These are phyloP conservation scores for Penicillium sp. DNA, from an alignment of 2,329 filamentous ascomycete species.

Conservation along the genomic window DNA sequence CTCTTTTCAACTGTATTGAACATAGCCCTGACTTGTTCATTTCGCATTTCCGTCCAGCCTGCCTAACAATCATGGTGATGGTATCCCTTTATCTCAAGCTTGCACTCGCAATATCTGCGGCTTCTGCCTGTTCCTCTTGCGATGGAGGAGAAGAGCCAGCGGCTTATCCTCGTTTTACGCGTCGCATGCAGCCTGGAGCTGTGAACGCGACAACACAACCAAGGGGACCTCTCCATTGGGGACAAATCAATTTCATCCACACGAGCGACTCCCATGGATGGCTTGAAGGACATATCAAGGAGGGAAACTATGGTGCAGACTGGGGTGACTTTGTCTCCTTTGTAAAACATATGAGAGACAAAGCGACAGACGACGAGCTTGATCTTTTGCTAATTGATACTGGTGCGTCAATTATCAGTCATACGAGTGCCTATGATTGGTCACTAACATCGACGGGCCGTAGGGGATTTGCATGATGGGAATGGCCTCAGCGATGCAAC, in stretches of 20 bases:
- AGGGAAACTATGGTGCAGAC: constrained; percentile 65
- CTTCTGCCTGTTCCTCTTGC: constrained; percentile 5
- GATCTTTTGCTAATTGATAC: constrained; percentile 53
- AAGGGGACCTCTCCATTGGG: constrained; percentile 45
- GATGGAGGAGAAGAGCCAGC: constrained; percentile 1
- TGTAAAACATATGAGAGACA: constrained; percentile 60
- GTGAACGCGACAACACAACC: constrained; percentile 1
- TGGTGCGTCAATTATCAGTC: constrained; percentile 37
- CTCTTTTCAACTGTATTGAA: too few species aligned
- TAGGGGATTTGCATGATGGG: constrained; percentile 65
- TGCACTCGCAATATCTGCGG: neutral
- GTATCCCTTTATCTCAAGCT: constrained; percentile 1
- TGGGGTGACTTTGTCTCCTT: constrained; percentile 68
- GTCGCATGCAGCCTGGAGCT: constrained; percentile 10
- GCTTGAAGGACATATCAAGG: constrained; percentile 62
- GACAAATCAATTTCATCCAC: constrained; percentile 63
- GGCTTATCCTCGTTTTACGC: constrained; percentile 6
- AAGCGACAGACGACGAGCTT: constrained; percentile 57
- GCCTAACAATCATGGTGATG: neutral
- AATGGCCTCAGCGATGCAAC: constrained; percentile 64
- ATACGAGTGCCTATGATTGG: neutral
- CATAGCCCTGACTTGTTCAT: too few species aligned
- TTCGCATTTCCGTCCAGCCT: neutral
- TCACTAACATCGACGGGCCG: constrained; percentile 6
- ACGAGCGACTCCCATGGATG: constrained; percentile 65